Evolutionary conservation across 75 land plant genomes (phyloP), one percentile per base, ranked within the genome.

Genomic region (Picea glauca): DNA sequence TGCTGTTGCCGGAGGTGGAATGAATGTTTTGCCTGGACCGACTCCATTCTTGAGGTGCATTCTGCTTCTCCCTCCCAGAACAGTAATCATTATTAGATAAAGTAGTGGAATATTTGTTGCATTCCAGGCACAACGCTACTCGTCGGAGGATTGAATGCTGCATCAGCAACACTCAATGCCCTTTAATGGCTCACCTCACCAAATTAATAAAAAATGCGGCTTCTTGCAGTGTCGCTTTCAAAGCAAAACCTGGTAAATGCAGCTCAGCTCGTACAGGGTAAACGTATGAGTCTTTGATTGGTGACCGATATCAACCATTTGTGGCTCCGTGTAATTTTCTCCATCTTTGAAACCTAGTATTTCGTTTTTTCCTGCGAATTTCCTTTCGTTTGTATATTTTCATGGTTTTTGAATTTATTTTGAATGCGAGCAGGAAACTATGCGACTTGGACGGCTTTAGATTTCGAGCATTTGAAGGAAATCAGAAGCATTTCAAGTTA

Each of bases 181-280:
- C 54, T 40, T 68, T 68, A 38, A 68, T 70, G 74, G 56, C 56
- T 40, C 43, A 70, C 74, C 56, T 40, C 23, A 70, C 74, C 56
- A 50, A 7, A 20, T 68, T 6, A 68, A 68, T 40, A n/a, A 40
- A 67, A n/a, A 3, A 40, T 70, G 23, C 74, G 56, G 74, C 50
- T 70, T 43, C 11, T 7, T 21, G n/a, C 54, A 21, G 11, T n/a
- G 56, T 40, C 20, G 40, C 11, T 6, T 7, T 11, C 54, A 3
- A 46, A 11, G 74, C 56, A 50, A 9, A 50, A 9, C 56, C 56
- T 50, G 11, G 56, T 50, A 9, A 50, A 50, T 50, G 56, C 12
- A 50, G 12, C 56, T 50, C 56, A 9, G 56, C 56, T 50, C 12
- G 56, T 50, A 50, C 9, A 50, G 56, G 56, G 56, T 50, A 50